Evolutionary conservation across 306 rosid species (phyloP), one percentile per base, ranked within the genome.

Genomic region (Aeschynomene evenia): DNA sequence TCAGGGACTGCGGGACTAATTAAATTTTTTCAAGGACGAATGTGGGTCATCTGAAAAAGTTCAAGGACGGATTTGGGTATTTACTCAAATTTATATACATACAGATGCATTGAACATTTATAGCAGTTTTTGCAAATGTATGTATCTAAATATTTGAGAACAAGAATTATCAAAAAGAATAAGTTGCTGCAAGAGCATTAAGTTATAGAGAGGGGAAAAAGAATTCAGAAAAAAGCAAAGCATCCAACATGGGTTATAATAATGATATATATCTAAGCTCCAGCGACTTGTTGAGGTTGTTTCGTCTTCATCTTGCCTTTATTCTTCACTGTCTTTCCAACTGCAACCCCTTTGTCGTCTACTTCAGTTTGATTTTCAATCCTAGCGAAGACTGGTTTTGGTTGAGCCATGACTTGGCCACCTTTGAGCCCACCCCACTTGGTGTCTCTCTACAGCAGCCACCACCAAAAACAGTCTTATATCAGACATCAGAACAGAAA

Each of bases 391-490:
- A 90, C 71, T 20, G 97, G 98, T 46, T 84, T 75, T 24, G 98
- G 96, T 68, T 83, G 82, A 68, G 89, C 92, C 97, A 88, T 85
- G 43, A 90, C 87, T 76, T 87, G 95, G 34, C 95, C 98, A 59
- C 86, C 85, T 77, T 79, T 87, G 22, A 94, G 87, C 51, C 92
- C 97, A 42, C 98, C 98, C 98, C 98, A 94, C 66, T 65, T 34
- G 61, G 95, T 90, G 79, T 88, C 97, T 9, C 76, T 73, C 98
- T 88, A 69, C 80, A 81, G 65, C 11, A n/a, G n/a, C n/a, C n/a
- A 31, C 70, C 66, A 79, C 48, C 13, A 72, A 67, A 63, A 70
- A 52, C 46, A n/a, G 19, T n/a, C n/a, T 58, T 63, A 8, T 45
- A 63, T 86, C 37, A 86, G 82, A 71, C 13, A 53, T 4, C 70